Evolutionary conservation across 2,329 filamentous ascomycete species (phyloP).

Genomic region (Hymenoscyphus fructigenus): DNA sequence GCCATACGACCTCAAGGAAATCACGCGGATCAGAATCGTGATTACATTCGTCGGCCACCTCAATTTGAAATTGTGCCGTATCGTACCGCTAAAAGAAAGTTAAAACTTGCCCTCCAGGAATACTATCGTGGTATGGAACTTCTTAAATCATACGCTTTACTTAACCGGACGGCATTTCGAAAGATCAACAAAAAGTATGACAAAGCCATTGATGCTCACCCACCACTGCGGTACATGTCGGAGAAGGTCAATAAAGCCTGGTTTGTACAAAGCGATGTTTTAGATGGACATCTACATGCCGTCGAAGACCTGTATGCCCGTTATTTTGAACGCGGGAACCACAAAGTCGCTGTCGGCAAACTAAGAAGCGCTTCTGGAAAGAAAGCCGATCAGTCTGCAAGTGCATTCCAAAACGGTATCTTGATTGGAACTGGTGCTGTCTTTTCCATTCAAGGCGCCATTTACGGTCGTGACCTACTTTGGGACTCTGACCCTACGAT

Average conservation of each 20-base stretch:
- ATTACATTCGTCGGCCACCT: constrained; percentile 49
- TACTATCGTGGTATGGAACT: constrained; percentile 91
- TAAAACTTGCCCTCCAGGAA: constrained; percentile 88
- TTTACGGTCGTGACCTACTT: constrained; percentile 56
- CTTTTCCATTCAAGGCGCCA: constrained; percentile 64
- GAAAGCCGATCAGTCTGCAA: constrained; percentile 54
- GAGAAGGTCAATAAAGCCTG: constrained; percentile 88
- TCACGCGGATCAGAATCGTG: constrained; percentile 39
- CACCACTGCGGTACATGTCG: constrained; percentile 77
- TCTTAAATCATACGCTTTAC: constrained; percentile 83
- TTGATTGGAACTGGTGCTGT: constrained; percentile 67
- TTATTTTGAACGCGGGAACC: constrained; percentile 92
- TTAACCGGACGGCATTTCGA: constrained; percentile 90
- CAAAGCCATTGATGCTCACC: constrained; percentile 79
- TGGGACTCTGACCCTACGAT: constrained; percentile 50
- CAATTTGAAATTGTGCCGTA: constrained; percentile 70
- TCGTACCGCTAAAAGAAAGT: constrained; percentile 81
- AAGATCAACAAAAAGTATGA: constrained; percentile 99
- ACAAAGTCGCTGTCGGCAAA: constrained; percentile 86
- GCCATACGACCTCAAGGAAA: constrained; percentile 38
- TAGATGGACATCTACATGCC: constrained; percentile 76
- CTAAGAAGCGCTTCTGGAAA: constrained; percentile 70
- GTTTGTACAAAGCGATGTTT: constrained; percentile 85
- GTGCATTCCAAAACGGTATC: constrained; percentile 61
- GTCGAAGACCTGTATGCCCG: constrained; percentile 91